Base-by-base conservation (phyloP, 768 basidiomycete species). In the Dentipellis sp. region DNA sequence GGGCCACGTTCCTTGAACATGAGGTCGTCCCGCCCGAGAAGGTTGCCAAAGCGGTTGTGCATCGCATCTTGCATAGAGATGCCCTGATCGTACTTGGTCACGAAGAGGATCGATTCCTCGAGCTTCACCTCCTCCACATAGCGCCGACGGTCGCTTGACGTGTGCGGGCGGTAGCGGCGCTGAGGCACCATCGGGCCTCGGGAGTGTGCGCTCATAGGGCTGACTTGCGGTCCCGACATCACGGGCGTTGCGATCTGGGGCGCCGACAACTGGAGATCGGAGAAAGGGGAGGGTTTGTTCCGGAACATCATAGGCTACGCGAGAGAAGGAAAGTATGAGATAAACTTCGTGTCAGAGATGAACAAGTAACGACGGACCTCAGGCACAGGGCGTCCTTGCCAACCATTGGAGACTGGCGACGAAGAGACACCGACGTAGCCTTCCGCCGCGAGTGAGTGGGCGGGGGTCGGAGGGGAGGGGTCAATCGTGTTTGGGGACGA, bases 1-100 rank as follows among this genome's bases (percentile, higher is more conserved):
- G 88, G 88, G 3, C 88, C 88, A 45, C 88, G 81, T 4, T 81
- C 75, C 62, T 79, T 73, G 59, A 90, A 89, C 65, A 91, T 86
- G 4, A 72, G 72, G 58, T 84, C 79, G 40, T 88, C 86, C 34
- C 81, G 81, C 57, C 75, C 72, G 17, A 66, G 66, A 35, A 91
- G 73, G 40, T 76, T 71, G 63, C 75, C 76, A 47, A 84, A 80
- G 53, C 76, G 77, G 56, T 78, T 79, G 65, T 75, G 82, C 55
- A 88, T 64, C 9, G 83, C 86, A 61, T 91, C 88, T 10, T 71
- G 69, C 50, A 89, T 73, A 2, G 75, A 70, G 56, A 90, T 79
- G 12, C 88, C 88, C 57, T 74, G 78, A 59, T 81, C 81, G 1
- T 69, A 66, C 6, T 83, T 79, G 53, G 73, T 68, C 21, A 78